Percentiles rank a stretch among this genome's conserved stretches.
phyloP scores from a whole-genome alignment of 2,329 filamentous ascomycete genomes.

The Verticillium dahliae region DNA sequence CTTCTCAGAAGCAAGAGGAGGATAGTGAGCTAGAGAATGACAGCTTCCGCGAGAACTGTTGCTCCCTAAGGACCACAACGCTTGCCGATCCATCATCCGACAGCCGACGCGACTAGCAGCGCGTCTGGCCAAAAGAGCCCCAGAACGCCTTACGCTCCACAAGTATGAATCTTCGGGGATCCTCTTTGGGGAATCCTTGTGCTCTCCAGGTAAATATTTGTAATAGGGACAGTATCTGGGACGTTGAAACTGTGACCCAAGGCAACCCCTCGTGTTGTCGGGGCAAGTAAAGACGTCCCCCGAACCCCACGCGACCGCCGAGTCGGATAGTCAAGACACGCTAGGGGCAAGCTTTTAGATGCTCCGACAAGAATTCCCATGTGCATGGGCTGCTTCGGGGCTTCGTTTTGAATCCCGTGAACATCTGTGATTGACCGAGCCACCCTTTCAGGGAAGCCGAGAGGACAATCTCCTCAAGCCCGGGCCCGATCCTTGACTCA shows the following conservation, averaged over 20 bases:
- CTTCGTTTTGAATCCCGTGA: slow-evolving; percentile 16
- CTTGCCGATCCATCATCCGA: background rate
- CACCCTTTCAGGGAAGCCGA: background rate
- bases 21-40: background rate
- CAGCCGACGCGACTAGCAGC: background rate
- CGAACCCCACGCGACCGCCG: slow-evolving; percentile 3
- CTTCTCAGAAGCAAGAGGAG: background rate
- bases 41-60: background rate
- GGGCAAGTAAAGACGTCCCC: slow-evolving; percentile 3
- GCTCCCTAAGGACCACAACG: slow-evolving; percentile 4
- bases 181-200: background rate
- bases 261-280: background rate
- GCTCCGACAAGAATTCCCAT: slow-evolving; percentile 5
- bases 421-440: slow-evolving; percentile 6
- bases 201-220: background rate
- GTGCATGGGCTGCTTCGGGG: slow-evolving; percentile 2
- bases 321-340: slow-evolving; percentile 16
- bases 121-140: background rate
- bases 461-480: background rate
- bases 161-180: slow-evolving; percentile 1
- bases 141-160: slow-evolving; percentile 1
- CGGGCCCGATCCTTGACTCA: slow-evolving; percentile 2
- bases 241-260: too few relatives aligned
- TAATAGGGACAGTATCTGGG: background rate
- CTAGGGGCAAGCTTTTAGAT: slow-evolving; percentile 11